A percentile compares a stretch with the other conserved stretches of the same genome.
These are phyloP conservation scores for Phytophthora rubi DNA, from an alignment of 352 stramenopile species.

Conservation along the genomic window DNA sequence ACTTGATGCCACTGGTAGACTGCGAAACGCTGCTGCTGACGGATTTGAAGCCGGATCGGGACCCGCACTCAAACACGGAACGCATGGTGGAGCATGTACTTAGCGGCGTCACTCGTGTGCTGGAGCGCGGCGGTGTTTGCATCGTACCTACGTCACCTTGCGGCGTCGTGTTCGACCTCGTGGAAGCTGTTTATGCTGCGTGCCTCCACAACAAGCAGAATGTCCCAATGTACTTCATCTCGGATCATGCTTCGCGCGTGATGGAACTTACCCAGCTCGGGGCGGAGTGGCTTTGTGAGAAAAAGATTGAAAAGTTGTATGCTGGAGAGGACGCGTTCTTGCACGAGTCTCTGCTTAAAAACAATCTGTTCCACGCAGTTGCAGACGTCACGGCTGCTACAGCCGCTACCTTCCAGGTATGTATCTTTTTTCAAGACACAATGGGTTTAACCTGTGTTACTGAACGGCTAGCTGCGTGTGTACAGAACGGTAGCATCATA, in stretches of 20 bases:
- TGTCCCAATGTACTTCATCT: conserved; percentile 74
- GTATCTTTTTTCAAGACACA: neutral
- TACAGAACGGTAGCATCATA: conserved; percentile 72
- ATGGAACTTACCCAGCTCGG: conserved; percentile 64
- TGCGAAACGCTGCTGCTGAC: conserved; percentile 83
- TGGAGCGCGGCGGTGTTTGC: conserved; percentile 73
- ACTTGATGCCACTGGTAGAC: conserved; percentile 75
- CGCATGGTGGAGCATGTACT: conserved; percentile 76
- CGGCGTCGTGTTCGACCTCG: conserved; percentile 80
- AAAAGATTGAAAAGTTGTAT: conserved; percentile 84
- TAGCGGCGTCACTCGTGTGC: conserved; percentile 56
- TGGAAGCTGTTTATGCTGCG: conserved; percentile 71
- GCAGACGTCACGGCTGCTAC: conserved; percentile 48
- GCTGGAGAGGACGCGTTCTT: conserved; percentile 74
- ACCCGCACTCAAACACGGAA: conserved; percentile 75
- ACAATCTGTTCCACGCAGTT: conserved; percentile 57
- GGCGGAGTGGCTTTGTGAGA: conserved; percentile 85
- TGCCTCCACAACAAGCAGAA: conserved; percentile 56
- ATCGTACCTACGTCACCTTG: conserved; percentile 65
- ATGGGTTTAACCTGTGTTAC: neutral
- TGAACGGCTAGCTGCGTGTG: neutral
- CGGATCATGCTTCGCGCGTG: conserved; percentile 50
- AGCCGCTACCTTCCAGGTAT: conserved; percentile 65
- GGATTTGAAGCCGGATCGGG: conserved; percentile 75
- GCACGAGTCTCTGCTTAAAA: conserved; percentile 61